Evolutionary conservation across 2,329 filamentous ascomycete species (phyloP), one percentile per base, ranked within the genome.

Genomic region (Fusarium lateritium): DNA sequence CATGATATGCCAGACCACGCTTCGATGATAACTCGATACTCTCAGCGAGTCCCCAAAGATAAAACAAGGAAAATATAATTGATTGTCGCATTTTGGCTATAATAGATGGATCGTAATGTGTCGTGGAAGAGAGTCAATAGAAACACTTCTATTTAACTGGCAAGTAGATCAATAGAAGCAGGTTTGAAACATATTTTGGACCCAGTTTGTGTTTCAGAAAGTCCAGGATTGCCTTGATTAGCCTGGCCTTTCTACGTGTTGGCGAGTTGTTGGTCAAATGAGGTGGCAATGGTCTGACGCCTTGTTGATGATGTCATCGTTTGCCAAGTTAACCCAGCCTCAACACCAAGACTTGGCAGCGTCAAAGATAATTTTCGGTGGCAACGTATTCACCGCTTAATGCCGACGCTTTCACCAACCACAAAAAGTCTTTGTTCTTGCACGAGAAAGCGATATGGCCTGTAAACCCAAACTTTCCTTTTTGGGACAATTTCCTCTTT

Each of bases 1-100:
- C 73, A 5, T 67, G 62, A 22, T 65, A 75, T 2, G 72, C 73
- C 2, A 75, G 67, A 1, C 73, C 73, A 11, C 73, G 72, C 31
- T 75, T 75, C 4, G 63, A 72, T 0, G 67, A 43, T 7, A 72
- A 17, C 21, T 72, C 62, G 11, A 71, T 56, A 5, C 53, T 33
- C 7, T 56, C 19, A 8, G 52, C 54, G 5, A 64, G 39, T 2
- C 44, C n/a, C 3, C 36, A 45, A 7, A 69, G 34, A 33, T 36
- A 55, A 19, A 64, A 21, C 15, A 70, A 38, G 9, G 13, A 43
- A 13, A 36, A 42, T 5, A 62, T 11, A 19, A 6, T 31, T 43
- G 46, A 44, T 39, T 44, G 67, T 17, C 39, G 67, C 67, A 70
- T 70, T 17, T n/a, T 64, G 14, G 14, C 7, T 15, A 21, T 19